Percentiles rank a stretch among this genome's conserved stretches.
Evolutionary conservation across 139 green algal species (phyloP).

Genomic region (Chlorella ohadii): DNA sequence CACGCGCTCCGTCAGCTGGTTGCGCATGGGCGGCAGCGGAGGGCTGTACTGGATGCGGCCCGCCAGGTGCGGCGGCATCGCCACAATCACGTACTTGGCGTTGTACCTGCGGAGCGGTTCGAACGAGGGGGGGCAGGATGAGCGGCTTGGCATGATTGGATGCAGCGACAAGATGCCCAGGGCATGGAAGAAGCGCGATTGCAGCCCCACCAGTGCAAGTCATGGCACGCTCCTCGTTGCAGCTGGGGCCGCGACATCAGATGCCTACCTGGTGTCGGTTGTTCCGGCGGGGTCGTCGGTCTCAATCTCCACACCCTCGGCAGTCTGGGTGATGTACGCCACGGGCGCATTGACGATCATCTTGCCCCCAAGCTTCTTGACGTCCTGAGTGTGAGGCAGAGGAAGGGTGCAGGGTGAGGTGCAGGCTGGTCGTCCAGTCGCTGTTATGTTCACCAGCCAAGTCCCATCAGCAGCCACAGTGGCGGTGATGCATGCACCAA

Average conservation of each 20-base stretch:
- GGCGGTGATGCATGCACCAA: no score
- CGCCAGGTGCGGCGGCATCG: conserved; percentile 15
- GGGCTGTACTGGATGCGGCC: conserved; percentile 2
- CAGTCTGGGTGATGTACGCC: neutral
- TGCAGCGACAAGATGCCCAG: no score
- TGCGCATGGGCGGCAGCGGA: neutral
- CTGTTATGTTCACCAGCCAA: no score
- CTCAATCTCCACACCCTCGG: neutral
- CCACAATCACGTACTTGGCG: neutral
- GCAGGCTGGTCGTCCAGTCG: no score
- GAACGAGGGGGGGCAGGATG: neutral
- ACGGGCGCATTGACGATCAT: neutral
- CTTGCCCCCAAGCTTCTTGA: neutral
- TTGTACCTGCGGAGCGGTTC: neutral
- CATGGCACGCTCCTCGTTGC: no score
- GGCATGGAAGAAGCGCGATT: no score
- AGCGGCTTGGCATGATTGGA: no score
- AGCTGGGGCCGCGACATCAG: no score
- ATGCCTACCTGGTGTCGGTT: no score
- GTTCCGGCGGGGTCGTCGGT: neutral
- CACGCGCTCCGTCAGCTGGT: conserved; percentile 3
- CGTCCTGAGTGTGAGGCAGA: neutral
- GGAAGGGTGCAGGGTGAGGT: no score
- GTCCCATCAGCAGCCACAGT: no score
- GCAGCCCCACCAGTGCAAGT: no score